phyloP scores from a whole-genome alignment of 352 stramenopile species.

The Globisporangium viniferum region DNA sequence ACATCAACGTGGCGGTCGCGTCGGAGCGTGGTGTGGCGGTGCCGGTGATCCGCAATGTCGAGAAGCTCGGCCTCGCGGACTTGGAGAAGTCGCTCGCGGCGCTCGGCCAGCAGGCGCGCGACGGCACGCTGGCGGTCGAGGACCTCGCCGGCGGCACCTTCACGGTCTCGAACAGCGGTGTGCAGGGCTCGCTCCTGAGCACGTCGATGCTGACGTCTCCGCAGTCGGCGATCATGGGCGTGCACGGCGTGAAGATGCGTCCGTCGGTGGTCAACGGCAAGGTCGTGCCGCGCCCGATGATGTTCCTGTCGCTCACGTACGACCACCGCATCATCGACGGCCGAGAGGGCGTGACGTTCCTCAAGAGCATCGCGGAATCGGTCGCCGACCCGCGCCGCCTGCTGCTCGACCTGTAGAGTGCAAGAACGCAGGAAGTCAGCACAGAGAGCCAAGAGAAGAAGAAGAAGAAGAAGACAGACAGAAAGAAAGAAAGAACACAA shows the following conservation, averaged over 20 bases:
- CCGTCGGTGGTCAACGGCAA: conserved; percentile 91
- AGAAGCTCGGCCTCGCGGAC: conserved; percentile 95
- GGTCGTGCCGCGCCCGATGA: conserved; percentile 98
- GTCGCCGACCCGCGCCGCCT: conserved; percentile 95
- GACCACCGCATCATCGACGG: conserved; percentile 99
- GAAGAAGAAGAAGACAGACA: background rate
- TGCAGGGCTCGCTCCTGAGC: conserved; percentile 96
- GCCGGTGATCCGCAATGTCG: conserved; percentile 97
- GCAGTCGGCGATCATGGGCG: conserved; percentile 97
- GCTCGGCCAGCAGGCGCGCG: conserved; percentile 76
- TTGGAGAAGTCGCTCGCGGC: conserved; percentile 95
- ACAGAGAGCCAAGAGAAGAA: background rate
- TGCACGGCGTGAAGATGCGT: conserved; percentile 98
- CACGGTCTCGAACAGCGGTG: conserved; percentile 97
- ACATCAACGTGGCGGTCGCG: conserved; percentile 98
- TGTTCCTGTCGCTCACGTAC: conserved; percentile 99
- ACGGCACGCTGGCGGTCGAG: conserved; percentile 66
- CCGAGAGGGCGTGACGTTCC: conserved; percentile 98
- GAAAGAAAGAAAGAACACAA: background rate
- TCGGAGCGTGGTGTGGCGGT: conserved; percentile 96
- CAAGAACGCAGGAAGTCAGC: background rate
- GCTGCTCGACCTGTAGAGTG: conserved; percentile 75
- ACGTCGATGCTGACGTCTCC: conserved; percentile 99
- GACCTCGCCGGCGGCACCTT: conserved; percentile 98
- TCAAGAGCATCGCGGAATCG: conserved; percentile 98